These are phyloP conservation scores for Phlebopus sp. DNA, from an alignment of 1,284 basidiomycete species.

Conservation along the genomic window DNA sequence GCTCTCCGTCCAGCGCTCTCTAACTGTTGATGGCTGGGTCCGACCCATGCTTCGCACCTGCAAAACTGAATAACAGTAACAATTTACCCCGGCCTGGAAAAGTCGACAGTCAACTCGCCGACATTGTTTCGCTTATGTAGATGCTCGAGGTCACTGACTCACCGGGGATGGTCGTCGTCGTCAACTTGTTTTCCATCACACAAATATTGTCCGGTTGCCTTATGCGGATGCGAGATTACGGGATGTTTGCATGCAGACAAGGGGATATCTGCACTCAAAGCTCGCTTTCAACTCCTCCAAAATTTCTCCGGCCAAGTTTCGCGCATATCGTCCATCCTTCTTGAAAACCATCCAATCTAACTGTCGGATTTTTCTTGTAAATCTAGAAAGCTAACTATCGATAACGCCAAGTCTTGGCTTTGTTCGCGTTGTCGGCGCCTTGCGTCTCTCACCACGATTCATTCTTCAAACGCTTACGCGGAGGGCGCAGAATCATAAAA, in stretches of 20 bases:
- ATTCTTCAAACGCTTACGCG: constrained; percentile 4
- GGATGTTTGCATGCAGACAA: constrained; percentile 11
- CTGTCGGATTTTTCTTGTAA: constrained; percentile 8
- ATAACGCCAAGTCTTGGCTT: background rate
- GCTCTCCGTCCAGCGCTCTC: no score
- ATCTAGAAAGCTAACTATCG: constrained; percentile 5
- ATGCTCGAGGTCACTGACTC: no score
- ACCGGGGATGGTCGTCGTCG: no score
- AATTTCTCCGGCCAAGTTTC: constrained; percentile 25
- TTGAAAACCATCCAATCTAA: constrained; percentile 6
- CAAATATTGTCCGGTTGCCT: constrained; percentile 14
- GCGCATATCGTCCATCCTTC: constrained; percentile 6
- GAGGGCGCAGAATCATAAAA: background rate
- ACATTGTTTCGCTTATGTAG: no score
- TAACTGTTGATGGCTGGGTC: no score
- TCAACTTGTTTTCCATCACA: constrained; percentile 3
- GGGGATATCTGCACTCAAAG: constrained; percentile 20
- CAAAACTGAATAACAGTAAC: no score
- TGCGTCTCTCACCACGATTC: constrained; percentile 12
- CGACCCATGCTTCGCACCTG: no score
- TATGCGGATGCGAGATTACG: constrained; percentile 24
- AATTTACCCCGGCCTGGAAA: no score
- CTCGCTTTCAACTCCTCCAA: constrained; percentile 22
- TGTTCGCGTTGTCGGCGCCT: background rate
- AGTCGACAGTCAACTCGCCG: no score